phyloP scores from a whole-genome alignment of 768 basidiomycete species.

The Candolleomyces efflorescens region DNA sequence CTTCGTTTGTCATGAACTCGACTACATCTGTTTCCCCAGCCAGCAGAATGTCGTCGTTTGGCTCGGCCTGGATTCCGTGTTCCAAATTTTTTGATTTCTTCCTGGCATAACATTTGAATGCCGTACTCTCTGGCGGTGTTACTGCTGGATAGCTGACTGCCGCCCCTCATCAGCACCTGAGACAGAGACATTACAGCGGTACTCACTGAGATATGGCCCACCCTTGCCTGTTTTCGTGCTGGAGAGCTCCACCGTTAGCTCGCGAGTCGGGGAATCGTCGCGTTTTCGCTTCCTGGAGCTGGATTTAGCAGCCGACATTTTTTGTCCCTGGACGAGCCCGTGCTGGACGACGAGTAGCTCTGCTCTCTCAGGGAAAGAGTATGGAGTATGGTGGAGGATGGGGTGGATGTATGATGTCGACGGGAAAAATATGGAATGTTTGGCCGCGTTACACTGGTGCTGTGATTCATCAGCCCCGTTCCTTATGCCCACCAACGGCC shows the following conservation, averaged over 20 bases:
- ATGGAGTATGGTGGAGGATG: slow-evolving; percentile 10
- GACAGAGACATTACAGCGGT: neutral
- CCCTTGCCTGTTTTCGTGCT: slow-evolving; percentile 21
- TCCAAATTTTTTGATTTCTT: slow-evolving; percentile 33
- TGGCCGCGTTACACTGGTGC: neutral
- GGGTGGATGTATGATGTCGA: too few species aligned
- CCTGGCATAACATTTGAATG: slow-evolving; percentile 57
- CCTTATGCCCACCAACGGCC: slow-evolving; percentile 1
- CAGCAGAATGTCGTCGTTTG: slow-evolving; percentile 41
- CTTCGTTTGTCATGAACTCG: slow-evolving; percentile 71
- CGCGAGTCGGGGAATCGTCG: slow-evolving; percentile 20
- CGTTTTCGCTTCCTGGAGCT: slow-evolving; percentile 41
- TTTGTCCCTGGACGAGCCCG: neutral
- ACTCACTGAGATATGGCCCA: slow-evolving; percentile 37
- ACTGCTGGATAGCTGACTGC: slow-evolving; percentile 57
- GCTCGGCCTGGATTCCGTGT: too few species aligned
- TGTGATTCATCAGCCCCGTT: slow-evolving; percentile 1
- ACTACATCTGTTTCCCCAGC: slow-evolving; percentile 83
- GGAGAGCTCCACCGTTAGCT: slow-evolving; percentile 27
- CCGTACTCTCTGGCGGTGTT: slow-evolving; percentile 49
- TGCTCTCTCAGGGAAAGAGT: neutral
- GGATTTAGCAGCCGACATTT: slow-evolving; percentile 32
- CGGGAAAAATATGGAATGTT: neutral
- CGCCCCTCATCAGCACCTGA: neutral
- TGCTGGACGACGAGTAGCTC: neutral